Conservation (phyloP, 2,329 filamentous ascomycete species). For the Colletotrichum sidae region DNA sequence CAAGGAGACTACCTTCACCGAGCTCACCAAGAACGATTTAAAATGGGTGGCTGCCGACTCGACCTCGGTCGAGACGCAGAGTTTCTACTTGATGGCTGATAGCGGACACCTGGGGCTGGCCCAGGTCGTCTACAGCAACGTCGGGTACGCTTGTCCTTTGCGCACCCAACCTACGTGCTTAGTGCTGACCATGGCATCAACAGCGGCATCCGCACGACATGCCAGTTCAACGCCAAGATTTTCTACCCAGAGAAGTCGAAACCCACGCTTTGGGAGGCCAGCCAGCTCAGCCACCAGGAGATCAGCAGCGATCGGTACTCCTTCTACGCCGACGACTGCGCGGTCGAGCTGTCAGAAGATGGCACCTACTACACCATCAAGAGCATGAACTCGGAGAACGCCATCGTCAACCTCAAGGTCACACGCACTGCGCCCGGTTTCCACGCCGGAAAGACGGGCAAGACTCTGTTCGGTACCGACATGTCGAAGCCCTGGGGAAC, state of each 20-base stretch:
- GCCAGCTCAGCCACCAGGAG: slow-evolving; percentile 80
- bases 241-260: slow-evolving; percentile 81
- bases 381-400: slow-evolving; percentile 83
- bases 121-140: slow-evolving; percentile 98
- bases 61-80: slow-evolving; percentile 94
- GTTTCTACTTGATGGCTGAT: slow-evolving; percentile 89
- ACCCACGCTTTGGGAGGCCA: slow-evolving; percentile 85
- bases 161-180: not conserved
- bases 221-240: slow-evolving; percentile 95
- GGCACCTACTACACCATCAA: slow-evolving; percentile 89
- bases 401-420: slow-evolving; percentile 88
- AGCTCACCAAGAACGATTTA: slow-evolving; percentile 80
- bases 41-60: slow-evolving; percentile 85
- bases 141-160: slow-evolving; percentile 73
- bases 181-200: slow-evolving; percentile 52
- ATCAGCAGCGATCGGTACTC: slow-evolving; percentile 86
- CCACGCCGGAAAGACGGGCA: slow-evolving; percentile 86
- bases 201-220: slow-evolving; percentile 86
- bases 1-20: slow-evolving; percentile 81
- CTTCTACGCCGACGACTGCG: slow-evolving; percentile 89
- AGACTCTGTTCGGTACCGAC: slow-evolving; percentile 87
- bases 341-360: slow-evolving; percentile 87
- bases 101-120: slow-evolving; percentile 80
- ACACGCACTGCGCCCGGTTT: slow-evolving; percentile 83
- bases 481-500: slow-evolving; percentile 87